Evolutionary conservation across 1,284 basidiomycete genomes (phyloP), one percentile per base, ranked within the genome.

Genomic region (Cronartium ribicola): DNA sequence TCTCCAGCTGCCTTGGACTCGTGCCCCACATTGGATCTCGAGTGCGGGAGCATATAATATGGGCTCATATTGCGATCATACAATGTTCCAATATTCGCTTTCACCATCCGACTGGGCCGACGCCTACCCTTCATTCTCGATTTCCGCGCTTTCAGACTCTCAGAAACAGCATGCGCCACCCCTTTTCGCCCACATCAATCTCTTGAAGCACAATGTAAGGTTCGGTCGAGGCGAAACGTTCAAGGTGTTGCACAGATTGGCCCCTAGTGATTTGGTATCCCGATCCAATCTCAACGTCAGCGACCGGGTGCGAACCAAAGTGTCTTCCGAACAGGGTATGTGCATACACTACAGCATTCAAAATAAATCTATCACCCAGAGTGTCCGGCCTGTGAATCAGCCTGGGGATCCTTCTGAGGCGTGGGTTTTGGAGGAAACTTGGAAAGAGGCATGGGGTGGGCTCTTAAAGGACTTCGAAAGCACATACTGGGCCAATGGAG

Each of bases 1-100:
- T 29, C 51, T 57, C 13, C 51, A 57, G 29, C 51, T 57, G 51
- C 51, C 51, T 57, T 57, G 51, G 51, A 57, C 20, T 57, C 51
- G 51, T 57, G 51, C 51, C 29, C 51, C 51, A 20, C 51, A 57
- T 57, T 57, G 51, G 51, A 14, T 57, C 20, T 57, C 51, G 13
- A 57, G 51, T n/a, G 51, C 20, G 4, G 51, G 51, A 20, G 51
- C 20, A 6, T 57, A 20, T 22, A 57, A 29, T 20, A 20, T 29
- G 29, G n/a, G 51, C 29, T n/a, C 20, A 57, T 57, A 57, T 57
- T 57, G 51, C 13, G 51, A 29, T 20, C 51, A 57, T 57, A 57
- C 51, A n/a, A 57, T 57, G 51, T 57, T 57, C 29, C 51, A 57
- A 11, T 57, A 57, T n/a, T 57, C 51, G 13, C 51, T 57, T 10